Evolutionary conservation across 306 rosid species (phyloP).

Genomic region (Quercus gilva): DNA sequence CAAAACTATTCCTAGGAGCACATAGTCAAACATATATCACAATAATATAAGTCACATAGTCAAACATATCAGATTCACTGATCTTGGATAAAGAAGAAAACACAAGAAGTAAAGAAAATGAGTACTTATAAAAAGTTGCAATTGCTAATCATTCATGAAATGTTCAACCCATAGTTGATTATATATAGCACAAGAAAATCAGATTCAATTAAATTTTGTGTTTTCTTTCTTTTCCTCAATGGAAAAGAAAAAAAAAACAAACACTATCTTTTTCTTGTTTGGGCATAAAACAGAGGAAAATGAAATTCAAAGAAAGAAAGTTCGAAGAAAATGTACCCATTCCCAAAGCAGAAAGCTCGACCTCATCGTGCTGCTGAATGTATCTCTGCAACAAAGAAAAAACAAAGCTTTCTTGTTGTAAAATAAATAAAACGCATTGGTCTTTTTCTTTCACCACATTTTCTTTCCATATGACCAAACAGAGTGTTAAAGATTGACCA

Average conservation of each 20-base stretch:
- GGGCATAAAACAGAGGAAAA: not conserved
- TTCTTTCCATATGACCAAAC: not conserved
- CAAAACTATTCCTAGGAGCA: no score
- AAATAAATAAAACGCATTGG: not conserved
- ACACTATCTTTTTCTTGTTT: not conserved
- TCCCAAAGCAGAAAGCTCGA: constrained; percentile 96
- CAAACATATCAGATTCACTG: no score
- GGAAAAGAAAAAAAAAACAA: no score
- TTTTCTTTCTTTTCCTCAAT: no score
- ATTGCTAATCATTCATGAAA: no score
- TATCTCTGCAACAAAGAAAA: constrained; percentile 68
- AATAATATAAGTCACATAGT: no score
- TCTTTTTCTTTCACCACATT: not conserved
- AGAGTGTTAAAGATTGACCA: not conserved
- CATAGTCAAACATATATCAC: no score
- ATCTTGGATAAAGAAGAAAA: not conserved
- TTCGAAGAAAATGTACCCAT: constrained; percentile 57
- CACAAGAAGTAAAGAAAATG: not conserved
- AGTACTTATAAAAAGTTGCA: no score
- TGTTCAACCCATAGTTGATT: no score
- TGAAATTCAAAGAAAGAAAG: not conserved
- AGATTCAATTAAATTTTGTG: not conserved
- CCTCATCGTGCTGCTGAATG: constrained; percentile 92
- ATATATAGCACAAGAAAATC: not conserved
- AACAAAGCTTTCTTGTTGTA: no score